Evolutionary conservation across 2,329 filamentous ascomycete genomes (phyloP), one percentile per base, ranked within the genome.

Genomic region (Aspergillus jensenii): DNA sequence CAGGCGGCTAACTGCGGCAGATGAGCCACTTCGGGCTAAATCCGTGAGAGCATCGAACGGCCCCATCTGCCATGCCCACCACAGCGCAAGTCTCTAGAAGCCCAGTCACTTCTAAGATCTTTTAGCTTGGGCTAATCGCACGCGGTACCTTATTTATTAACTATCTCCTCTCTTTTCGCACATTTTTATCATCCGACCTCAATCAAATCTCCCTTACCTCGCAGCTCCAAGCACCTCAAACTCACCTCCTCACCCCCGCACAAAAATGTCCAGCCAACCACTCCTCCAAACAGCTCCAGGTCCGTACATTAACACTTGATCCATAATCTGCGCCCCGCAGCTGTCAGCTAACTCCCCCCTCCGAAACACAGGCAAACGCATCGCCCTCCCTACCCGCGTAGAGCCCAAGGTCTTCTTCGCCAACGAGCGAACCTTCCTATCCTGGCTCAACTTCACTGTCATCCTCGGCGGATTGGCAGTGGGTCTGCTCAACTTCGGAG

Each of bases 401-500:
- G 95, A 99, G 79, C 95, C 95, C 70, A 99, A 99, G 80, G 95
- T 99, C 82, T 99, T 98, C 87, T 99, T 99, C 83, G 95, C 95
- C 79, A 99, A 99, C 83, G 95, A 99, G 81, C 91, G 95, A 63
- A 99, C 95, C 63, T 99, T 99, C 76, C 87, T 99, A 71, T 96
- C 92, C 78, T 99, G 95, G 95, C 90, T 99, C 72, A 99, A 99
- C 85, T 98, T 98, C 83, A 96, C 93, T 76, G 93, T 99, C 72
- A 93, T 99, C 78, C 90, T 99, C 61, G 95, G 95, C 71, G 95
- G 95, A 63, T 87, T 99, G 51, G 93, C 95, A 66, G 91, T 99
- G 68, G 95, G 95, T 67, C 92, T 99, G 74, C 87, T 99, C 71
- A 99, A 99, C 82, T 99, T 99, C 70, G 95, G 95, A 73, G 95